These are phyloP conservation scores for Lagenaria siceraria DNA, from an alignment of 306 rosid species.

Conservation along the genomic window DNA sequence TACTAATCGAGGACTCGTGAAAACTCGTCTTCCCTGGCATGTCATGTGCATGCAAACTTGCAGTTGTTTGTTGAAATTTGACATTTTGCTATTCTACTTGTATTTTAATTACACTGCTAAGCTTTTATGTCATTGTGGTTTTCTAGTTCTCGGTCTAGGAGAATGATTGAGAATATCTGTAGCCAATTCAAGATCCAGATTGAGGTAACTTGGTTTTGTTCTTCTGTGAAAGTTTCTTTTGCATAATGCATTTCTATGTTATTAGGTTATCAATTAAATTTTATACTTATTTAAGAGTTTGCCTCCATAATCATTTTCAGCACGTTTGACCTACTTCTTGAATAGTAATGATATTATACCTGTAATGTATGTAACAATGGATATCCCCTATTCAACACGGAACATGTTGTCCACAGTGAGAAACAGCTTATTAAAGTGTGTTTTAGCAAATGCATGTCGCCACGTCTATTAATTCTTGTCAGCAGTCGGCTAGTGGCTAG, in stretches of 20 bases:
- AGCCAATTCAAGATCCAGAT: slow-evolving; percentile 56
- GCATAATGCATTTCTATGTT: not conserved
- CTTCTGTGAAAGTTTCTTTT: not conserved
- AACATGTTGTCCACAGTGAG: not conserved
- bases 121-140: slow-evolving; percentile 1
- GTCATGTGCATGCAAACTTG: not conserved
- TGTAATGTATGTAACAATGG: not conserved
- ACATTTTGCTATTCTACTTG: slow-evolving; percentile 4
- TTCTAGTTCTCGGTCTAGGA: slow-evolving; percentile 65
- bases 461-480: not conserved
- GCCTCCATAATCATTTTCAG: not conserved
- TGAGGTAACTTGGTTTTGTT: slow-evolving; percentile 30
- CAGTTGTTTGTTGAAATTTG: not conserved
- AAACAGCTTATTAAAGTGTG: not conserved
- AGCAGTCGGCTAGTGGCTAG: not conserved
- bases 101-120: slow-evolving; percentile 1
- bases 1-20: not conserved
- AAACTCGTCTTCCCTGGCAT: not conserved
- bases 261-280: not conserved
- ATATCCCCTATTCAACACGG: not conserved
- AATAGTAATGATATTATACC: not conserved
- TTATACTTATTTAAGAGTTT: not conserved
- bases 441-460: not conserved
- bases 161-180: slow-evolving; percentile 53
- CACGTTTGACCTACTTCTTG: not conserved